Evolutionary conservation across 2,329 filamentous ascomycete species (phyloP).

Genomic region (Apiospora saccharicola): DNA sequence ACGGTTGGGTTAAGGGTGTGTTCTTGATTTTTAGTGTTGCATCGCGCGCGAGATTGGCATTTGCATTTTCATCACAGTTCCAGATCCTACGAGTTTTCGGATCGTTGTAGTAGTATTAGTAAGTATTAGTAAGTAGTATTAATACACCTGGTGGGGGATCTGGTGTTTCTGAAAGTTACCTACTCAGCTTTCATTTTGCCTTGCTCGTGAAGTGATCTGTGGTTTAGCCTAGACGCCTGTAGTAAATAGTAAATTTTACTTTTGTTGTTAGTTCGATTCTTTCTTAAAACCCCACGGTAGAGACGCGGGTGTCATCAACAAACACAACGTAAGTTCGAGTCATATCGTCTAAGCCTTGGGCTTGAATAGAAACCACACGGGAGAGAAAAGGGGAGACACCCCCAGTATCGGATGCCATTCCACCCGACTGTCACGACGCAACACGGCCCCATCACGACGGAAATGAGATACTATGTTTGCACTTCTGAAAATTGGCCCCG

Average conservation of each 20-base stretch:
- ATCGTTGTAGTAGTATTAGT: background rate
- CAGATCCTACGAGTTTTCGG: background rate
- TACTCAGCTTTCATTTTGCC: background rate
- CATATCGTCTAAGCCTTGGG: background rate
- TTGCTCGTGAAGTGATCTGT: background rate
- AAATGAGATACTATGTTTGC: background rate
- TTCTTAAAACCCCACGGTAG: background rate
- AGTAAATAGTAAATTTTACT: background rate
- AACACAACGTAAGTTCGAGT: too few species aligned
- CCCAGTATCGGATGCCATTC: too few species aligned
- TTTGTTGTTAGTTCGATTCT: background rate
- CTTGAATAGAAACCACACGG: background rate
- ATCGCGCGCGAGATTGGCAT: conserved; percentile 21
- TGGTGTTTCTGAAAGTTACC: background rate
- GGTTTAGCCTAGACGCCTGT: background rate
- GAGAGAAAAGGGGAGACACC: too few species aligned
- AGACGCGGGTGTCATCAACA: background rate
- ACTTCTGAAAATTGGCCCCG: background rate
- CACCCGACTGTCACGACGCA: background rate
- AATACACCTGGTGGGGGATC: background rate
- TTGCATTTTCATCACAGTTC: conserved; percentile 13
- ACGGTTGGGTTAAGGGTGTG: conserved; percentile 8
- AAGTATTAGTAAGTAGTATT: background rate
- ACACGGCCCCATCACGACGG: background rate
- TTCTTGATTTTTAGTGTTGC: background rate